Base-by-base conservation (phyloP, 495 filamentous ascomycete species). In the Entonaema liquescens region DNA sequence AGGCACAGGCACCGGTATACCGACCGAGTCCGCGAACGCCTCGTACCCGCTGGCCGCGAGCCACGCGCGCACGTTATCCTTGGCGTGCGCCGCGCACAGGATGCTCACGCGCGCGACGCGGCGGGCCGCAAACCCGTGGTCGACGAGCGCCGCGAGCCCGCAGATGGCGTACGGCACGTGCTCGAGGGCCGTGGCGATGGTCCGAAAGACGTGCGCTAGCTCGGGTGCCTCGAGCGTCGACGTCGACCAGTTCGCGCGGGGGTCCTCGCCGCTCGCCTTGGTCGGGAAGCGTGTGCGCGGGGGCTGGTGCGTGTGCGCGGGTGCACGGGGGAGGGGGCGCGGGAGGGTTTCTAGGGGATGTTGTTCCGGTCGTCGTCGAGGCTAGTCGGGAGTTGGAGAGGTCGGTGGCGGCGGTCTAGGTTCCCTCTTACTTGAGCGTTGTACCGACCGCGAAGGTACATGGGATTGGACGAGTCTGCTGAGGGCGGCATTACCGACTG, bases 151-250 rank as follows among this genome's bases (percentile, higher is more conserved):
- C 2, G 70, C 76, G 11, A 76, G 77, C 3, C 82, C 81, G 62
- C 74, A 74, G 28, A 83, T 76, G 5, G 75, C 79, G 76, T 83
- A 83, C 26, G 72, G 77, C 4, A 79, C 76, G 64, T 83, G 79
- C 2, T 44, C 26, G 11, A 82, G 64, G 1, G 73, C 67, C 0
- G 52, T 50, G 65, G 81, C 72, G 36, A 83, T 42, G 15, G 64
- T 61, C 54, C 70, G 65, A 70, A 83, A 76, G 12, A 82, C 56
- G 47, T 74, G 70, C 11, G 28, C 36, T 13, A 80, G 74, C 55
- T 75, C 70, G 0, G 31, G n/a, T 0, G 4, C 17, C 1, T 11
- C 33, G 28, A 77, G 67, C 21, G 8, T 15, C 0, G 70, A 21
- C 0, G 57, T 72, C 2, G 65, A 47, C 70, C 73, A 75, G 6